Conservation (phyloP, 352 stramenopile species). For the Peronosclerospora sorghi region DNA sequence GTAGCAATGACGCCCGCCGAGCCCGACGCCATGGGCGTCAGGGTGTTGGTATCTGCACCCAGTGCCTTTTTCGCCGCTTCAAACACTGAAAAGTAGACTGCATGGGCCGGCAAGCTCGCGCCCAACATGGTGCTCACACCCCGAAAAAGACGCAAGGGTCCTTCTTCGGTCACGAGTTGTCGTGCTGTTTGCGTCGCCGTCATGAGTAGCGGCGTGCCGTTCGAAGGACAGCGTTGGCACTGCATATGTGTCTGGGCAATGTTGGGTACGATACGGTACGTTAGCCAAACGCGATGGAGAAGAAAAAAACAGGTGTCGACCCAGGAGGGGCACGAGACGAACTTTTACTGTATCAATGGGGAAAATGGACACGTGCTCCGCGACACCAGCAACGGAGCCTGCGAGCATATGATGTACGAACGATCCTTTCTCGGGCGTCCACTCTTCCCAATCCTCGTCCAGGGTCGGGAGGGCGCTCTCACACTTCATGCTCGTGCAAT, state of each 20-base stretch:
- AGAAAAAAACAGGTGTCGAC: no score
- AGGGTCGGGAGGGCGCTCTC: no score
- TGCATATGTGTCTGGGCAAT: slow-evolving; percentile 93
- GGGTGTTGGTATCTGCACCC: slow-evolving; percentile 52
- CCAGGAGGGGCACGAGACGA: no score
- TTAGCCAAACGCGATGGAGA: no score
- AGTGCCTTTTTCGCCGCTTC: slow-evolving; percentile 81
- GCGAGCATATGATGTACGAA: slow-evolving; percentile 94
- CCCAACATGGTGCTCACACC: slow-evolving; percentile 96
- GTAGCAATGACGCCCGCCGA: slow-evolving; percentile 89
- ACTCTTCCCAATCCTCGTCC: slow-evolving; percentile 90
- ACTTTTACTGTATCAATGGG: slow-evolving; percentile 88
- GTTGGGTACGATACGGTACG: no score
- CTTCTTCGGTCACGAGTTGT: slow-evolving; percentile 55
- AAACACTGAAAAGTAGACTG: slow-evolving; percentile 90
- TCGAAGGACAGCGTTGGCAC: slow-evolving; percentile 74
- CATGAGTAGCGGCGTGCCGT: slow-evolving; percentile 42
- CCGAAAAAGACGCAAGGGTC: slow-evolving; percentile 86
- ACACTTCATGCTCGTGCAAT: no score
- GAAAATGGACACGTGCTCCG: slow-evolving; percentile 97
- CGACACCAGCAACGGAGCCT: slow-evolving; percentile 90
- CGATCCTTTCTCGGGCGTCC: slow-evolving; percentile 85
- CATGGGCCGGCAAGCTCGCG: slow-evolving; percentile 95
- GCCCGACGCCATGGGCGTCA: slow-evolving; percentile 64
- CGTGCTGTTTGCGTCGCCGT: slow-evolving; percentile 53